phyloP scores from a whole-genome alignment of 176 grass and related monocot species.

The Cymbopogon citratus region DNA sequence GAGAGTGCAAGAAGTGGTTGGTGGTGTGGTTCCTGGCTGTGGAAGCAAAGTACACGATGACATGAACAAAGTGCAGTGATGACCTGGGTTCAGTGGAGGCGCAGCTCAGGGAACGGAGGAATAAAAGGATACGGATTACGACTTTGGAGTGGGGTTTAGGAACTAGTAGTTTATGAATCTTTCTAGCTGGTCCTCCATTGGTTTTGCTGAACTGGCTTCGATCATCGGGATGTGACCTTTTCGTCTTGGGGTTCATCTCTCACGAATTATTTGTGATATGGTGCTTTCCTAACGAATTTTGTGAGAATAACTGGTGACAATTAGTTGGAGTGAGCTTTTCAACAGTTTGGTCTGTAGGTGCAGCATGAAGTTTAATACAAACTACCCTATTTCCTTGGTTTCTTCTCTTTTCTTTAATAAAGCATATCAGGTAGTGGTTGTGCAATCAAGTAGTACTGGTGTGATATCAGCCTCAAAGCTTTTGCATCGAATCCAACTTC shows the following conservation, averaged over 20 bases:
- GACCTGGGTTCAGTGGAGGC: slow-evolving; percentile 14
- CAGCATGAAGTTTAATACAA: background rate
- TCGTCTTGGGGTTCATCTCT: background rate
- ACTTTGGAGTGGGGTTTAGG: slow-evolving; percentile 4
- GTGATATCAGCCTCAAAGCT: slow-evolving; percentile 26
- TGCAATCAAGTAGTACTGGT: slow-evolving; percentile 42
- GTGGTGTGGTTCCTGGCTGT: slow-evolving; percentile 30
- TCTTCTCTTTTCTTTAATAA: background rate
- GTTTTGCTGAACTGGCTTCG: background rate
- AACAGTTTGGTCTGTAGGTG: background rate
- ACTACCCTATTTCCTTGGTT: background rate
- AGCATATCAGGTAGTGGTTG: slow-evolving; percentile 21
- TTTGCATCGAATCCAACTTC: background rate
- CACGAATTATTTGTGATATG: background rate
- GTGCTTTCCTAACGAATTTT: background rate
- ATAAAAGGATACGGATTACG: background rate
- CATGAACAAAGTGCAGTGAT: slow-evolving; percentile 23
- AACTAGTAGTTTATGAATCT: slow-evolving; percentile 9
- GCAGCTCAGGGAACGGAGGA: background rate
- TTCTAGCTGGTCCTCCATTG: background rate
- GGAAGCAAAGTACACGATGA: slow-evolving; percentile 36
- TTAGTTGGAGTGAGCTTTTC: background rate
- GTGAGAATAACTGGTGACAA: background rate
- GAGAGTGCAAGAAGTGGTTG: slow-evolving; percentile 8
- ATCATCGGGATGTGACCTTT: background rate